These are phyloP conservation scores for Thermothielavioides terrestris DNA, from an alignment of 495 filamentous ascomycete species.

Conservation along the genomic window DNA sequence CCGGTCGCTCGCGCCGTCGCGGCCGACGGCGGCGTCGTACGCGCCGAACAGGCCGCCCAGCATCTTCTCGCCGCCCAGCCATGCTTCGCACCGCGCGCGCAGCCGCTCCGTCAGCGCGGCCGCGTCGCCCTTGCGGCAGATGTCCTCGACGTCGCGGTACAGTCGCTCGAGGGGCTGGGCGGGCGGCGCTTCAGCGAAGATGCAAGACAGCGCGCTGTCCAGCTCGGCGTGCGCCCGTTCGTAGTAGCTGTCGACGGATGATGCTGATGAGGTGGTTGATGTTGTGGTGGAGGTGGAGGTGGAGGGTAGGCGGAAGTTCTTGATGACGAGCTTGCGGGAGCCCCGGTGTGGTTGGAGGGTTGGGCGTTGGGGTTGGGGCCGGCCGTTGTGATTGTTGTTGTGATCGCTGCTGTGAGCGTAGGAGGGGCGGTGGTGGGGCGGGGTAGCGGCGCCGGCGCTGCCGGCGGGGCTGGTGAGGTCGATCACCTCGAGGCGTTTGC, in stretches of 20 bases:
- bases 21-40: no score
- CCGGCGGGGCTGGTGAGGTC: conserved; percentile 28
- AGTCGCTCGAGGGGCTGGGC: conserved; percentile 70
- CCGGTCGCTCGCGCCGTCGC: no score
- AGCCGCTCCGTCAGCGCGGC: conserved; percentile 55
- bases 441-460: neutral
- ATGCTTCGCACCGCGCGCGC: conserved; percentile 50
- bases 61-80: conserved; percentile 48
- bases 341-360: conserved; percentile 50
- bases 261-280: conserved; percentile 35
- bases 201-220: conserved; percentile 58
- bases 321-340: conserved; percentile 76
- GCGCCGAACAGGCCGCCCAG: conserved; percentile 39
- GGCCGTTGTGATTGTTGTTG: neutral
- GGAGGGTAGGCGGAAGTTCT: conserved; percentile 66
- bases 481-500: conserved; percentile 34
- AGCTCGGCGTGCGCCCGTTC: conserved; percentile 61
- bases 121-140: conserved; percentile 69
- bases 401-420: no score
- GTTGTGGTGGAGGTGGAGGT: conserved; percentile 25
- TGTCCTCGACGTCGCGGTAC: conserved; percentile 81
- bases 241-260: conserved; percentile 52
- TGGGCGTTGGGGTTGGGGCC: conserved; percentile 2
- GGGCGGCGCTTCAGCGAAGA: conserved; percentile 57
- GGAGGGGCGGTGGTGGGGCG: neutral